A percentile compares a stretch with the other conserved stretches of the same genome.
phyloP scores from a whole-genome alignment of 2,329 filamentous ascomycete genomes.

The Nigrospora osmanthi region DNA sequence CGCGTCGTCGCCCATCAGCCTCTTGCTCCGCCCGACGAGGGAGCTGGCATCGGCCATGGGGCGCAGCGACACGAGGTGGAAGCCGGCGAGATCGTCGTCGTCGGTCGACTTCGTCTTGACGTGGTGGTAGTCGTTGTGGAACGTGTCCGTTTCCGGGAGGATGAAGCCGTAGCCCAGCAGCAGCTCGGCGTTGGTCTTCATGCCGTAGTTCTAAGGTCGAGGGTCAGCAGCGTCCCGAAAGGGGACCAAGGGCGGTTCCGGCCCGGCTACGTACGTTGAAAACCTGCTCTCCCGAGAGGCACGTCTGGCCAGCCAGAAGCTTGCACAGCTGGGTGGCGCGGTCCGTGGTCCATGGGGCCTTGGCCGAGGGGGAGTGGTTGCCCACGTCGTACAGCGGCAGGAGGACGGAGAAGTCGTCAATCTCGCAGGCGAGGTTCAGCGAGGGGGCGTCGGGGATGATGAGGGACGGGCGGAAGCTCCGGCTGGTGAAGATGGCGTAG shows the following conservation, averaged over 20 bases:
- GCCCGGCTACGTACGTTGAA: slow-evolving; percentile 12
- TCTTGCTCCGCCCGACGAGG: slow-evolving; percentile 33
- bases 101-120: slow-evolving; percentile 35
- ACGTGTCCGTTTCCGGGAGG: slow-evolving; percentile 33
- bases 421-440: slow-evolving; percentile 25
- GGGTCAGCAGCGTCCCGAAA: slow-evolving; percentile 15
- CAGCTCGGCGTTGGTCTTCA: slow-evolving; percentile 66
- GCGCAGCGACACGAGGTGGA: slow-evolving; percentile 40
- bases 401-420: slow-evolving; percentile 59
- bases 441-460: slow-evolving; percentile 34
- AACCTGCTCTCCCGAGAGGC: slow-evolving; percentile 45
- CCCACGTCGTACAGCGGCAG: slow-evolving; percentile 65
- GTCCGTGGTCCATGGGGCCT: slow-evolving; percentile 45
- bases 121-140: slow-evolving; percentile 56
- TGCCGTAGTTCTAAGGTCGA: slow-evolving; percentile 64
- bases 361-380: slow-evolving; percentile 58
- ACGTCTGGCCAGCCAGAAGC: slow-evolving; percentile 32
- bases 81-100: slow-evolving; percentile 17
- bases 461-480: slow-evolving; percentile 57
- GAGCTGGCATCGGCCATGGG: slow-evolving; percentile 40
- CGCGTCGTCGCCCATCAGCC: slow-evolving; percentile 23
- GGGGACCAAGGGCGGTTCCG: no score
- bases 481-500: slow-evolving; percentile 55
- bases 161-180: slow-evolving; percentile 58
- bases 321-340: slow-evolving; percentile 28